phyloP scores from a whole-genome alignment of 2,329 filamentous ascomycete species.

The Alternaria brassicicola region DNA sequence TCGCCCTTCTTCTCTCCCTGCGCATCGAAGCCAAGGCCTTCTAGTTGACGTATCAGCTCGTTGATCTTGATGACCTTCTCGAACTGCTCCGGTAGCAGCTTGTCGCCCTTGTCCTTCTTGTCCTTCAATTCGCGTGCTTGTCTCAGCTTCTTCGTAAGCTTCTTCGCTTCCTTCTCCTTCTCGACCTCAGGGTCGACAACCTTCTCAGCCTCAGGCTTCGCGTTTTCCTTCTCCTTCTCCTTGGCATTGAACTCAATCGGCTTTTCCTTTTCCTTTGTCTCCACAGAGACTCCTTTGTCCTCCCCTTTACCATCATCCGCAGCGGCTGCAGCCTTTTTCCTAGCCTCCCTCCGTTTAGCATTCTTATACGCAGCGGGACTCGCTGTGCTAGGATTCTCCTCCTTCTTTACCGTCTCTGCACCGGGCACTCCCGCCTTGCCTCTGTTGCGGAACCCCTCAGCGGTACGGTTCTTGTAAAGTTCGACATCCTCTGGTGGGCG shows the following conservation, averaged over 20 bases:
- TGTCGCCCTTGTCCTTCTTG: slow-evolving; percentile 87
- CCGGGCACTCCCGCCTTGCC: slow-evolving; percentile 75
- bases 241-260: slow-evolving; percentile 21
- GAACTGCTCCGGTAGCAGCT: slow-evolving; percentile 88
- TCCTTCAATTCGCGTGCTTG: slow-evolving; percentile 88
- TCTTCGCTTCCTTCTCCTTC: slow-evolving; percentile 89
- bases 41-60: slow-evolving; percentile 87
- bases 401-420: slow-evolving; percentile 61
- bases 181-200: slow-evolving; percentile 72
- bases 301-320: slow-evolving; percentile 59
- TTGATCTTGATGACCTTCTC: slow-evolving; percentile 98
- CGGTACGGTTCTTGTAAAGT: slow-evolving; percentile 91
- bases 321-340: slow-evolving; percentile 60
- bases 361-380: slow-evolving; percentile 76
- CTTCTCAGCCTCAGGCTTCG: slow-evolving; percentile 31
- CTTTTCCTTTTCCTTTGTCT: slow-evolving; percentile 27
- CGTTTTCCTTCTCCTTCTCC: slow-evolving; percentile 10
- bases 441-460: slow-evolving; percentile 81
- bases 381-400: slow-evolving; percentile 54
- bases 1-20: slow-evolving; percentile 69
- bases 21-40: slow-evolving; percentile 80
- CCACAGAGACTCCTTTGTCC: slow-evolving; percentile 47
- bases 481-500: slow-evolving; percentile 94
- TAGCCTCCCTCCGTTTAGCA: slow-evolving; percentile 75
- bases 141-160: slow-evolving; percentile 90